phyloP scores from a whole-genome alignment of 192 early-diverging fungal genomes.

The Podila clonocystis region DNA sequence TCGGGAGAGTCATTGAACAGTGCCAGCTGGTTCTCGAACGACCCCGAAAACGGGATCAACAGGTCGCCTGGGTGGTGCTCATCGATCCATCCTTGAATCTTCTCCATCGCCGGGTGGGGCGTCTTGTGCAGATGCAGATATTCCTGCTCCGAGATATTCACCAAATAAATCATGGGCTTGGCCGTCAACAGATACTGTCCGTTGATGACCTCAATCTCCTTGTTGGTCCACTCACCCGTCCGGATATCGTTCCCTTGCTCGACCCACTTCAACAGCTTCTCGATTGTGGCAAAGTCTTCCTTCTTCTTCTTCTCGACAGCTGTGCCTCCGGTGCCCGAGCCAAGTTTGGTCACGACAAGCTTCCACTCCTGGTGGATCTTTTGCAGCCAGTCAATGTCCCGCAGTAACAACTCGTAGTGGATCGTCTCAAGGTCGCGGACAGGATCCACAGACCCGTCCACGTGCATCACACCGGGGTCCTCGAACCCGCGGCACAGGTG shows the following conservation, averaged over 20 bases:
- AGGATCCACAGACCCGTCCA: constrained; percentile 73
- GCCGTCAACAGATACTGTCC: constrained; percentile 77
- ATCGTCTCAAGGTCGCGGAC: constrained; percentile 83
- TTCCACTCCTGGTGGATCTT: constrained; percentile 59
- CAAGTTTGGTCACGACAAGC: constrained; percentile 55
- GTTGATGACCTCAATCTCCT: constrained; percentile 80
- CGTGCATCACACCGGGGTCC: constrained; percentile 71
- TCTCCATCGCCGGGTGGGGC: constrained; percentile 53
- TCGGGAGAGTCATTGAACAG: constrained; percentile 51
- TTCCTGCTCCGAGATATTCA: constrained; percentile 77
- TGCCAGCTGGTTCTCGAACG: constrained; percentile 47
- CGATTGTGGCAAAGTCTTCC: constrained; percentile 40
- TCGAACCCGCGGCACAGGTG: constrained; percentile 79
- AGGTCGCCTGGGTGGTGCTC: constrained; percentile 71
- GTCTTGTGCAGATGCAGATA: constrained; percentile 57
- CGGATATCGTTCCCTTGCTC: constrained; percentile 76
- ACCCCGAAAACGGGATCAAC: constrained; percentile 80
- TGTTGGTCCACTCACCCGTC: constrained; percentile 69
- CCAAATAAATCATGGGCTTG: constrained; percentile 80
- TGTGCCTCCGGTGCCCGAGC: constrained; percentile 17
- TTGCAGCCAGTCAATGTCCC: constrained; percentile 64
- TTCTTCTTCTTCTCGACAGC: constrained; percentile 45
- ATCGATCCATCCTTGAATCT: constrained; percentile 78
- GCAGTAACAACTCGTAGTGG: constrained; percentile 78
- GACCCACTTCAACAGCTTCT: constrained; percentile 40